These are phyloP conservation scores for Claviceps digitariae DNA, from an alignment of 2,329 filamentous ascomycete species.

Conservation along the genomic window DNA sequence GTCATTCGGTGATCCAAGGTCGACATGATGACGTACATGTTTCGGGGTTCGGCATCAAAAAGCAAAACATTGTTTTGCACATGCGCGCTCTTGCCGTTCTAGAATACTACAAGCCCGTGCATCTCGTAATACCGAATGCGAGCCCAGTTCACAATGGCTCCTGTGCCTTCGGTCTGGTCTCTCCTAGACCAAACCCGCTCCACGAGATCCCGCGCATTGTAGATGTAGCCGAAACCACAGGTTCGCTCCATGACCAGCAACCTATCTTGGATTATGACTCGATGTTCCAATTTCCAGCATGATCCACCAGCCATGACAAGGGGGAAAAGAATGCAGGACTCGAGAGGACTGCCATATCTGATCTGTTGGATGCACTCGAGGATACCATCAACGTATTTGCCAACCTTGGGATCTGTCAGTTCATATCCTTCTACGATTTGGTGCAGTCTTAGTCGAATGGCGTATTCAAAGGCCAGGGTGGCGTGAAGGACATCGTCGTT, in stretches of 20 bases:
- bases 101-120: slow-evolving; percentile 21
- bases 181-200: slow-evolving; percentile 25
- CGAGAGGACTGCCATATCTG: slow-evolving; percentile 27
- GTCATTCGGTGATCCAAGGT: background rate
- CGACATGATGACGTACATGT: background rate
- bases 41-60: too few species aligned
- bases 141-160: slow-evolving; percentile 20
- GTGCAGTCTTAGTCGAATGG: slow-evolving; percentile 27
- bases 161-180: slow-evolving; percentile 15
- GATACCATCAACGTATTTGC: slow-evolving; percentile 19
- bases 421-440: slow-evolving; percentile 29
- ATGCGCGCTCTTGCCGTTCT: background rate
- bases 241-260: slow-evolving; percentile 31
- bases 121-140: slow-evolving; percentile 23
- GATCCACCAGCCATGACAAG: slow-evolving; percentile 27
- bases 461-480: slow-evolving; percentile 26
- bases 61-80: background rate
- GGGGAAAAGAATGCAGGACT: slow-evolving; percentile 27
- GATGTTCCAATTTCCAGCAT: slow-evolving; percentile 22
- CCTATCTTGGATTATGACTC: slow-evolving; percentile 24
- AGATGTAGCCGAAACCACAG: slow-evolving; percentile 28
- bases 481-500: slow-evolving; percentile 20
- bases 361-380: slow-evolving; percentile 23
- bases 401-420: slow-evolving; percentile 19
- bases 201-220: slow-evolving; percentile 24